A percentile compares a stretch with the other conserved stretches of the same genome.
Evolutionary conservation across 768 basidiomycete species (phyloP).

Genomic region (Pleurotus platypus): DNA sequence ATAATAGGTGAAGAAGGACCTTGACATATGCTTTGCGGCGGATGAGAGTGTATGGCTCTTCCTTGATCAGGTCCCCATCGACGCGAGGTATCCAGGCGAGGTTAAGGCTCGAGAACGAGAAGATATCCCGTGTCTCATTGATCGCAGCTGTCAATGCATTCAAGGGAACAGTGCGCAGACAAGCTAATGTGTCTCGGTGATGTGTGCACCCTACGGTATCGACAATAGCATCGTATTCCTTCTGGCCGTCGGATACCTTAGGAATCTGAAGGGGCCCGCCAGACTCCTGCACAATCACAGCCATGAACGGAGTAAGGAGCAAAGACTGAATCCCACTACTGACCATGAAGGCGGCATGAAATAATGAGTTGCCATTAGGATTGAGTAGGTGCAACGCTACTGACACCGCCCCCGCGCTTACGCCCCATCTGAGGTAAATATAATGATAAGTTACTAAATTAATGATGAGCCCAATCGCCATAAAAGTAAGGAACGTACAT

Average conservation of each 20-base stretch:
- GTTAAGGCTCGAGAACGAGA: conserved; percentile 24
- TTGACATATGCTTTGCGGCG: conserved; percentile 29
- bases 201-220: conserved; percentile 23
- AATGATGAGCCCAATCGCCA: no score
- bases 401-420: conserved; percentile 44
- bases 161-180: conserved; percentile 28
- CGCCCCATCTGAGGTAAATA: conserved; percentile 30
- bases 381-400: conserved; percentile 34
- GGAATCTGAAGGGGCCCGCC: conserved; percentile 12
- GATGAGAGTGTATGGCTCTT: conserved; percentile 26
- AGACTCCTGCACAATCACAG: conserved; percentile 16
- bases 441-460: no score
- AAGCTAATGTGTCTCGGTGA: conserved; percentile 24
- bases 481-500: conserved; percentile 23
- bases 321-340: conserved; percentile 7
- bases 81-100: conserved; percentile 33
- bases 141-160: conserved; percentile 25
- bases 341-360: conserved; percentile 36
- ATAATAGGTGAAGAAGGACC: conserved; percentile 17
- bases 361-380: conserved; percentile 28
- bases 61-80: conserved; percentile 34
- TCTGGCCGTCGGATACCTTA: conserved; percentile 13
- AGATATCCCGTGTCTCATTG: conserved; percentile 24
- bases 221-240: conserved; percentile 25
- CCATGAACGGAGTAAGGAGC: conserved; percentile 10